Evolutionary conservation across 2,329 filamentous ascomycete species (phyloP).

Genomic region (Alternaria novae-zelandiae): DNA sequence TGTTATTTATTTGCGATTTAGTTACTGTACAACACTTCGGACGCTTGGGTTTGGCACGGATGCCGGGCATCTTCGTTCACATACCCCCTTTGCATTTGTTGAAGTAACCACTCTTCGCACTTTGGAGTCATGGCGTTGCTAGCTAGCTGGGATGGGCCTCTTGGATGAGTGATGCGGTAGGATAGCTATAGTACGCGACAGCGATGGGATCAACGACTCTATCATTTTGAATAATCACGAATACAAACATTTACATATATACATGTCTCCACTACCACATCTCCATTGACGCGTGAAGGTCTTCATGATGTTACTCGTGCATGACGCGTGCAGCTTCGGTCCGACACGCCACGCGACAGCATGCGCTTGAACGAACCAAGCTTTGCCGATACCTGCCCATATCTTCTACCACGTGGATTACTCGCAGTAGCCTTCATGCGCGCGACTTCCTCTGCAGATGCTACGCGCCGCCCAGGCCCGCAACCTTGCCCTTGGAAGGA

Average conservation of each 20-base stretch:
- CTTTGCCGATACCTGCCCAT: background rate
- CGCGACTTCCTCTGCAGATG: background rate
- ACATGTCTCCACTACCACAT: background rate
- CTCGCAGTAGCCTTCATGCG: background rate
- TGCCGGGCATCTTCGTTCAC: conserved; percentile 33
- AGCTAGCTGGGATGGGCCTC: conserved; percentile 4
- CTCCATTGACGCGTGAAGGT: background rate
- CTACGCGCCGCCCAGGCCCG: background rate
- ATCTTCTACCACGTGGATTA: background rate
- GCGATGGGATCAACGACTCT: conserved; percentile 19
- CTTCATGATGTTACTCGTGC: background rate
- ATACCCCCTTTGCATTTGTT: conserved; percentile 40
- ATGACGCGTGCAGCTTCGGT: background rate
- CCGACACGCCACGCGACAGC: background rate
- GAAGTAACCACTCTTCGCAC: conserved; percentile 37
- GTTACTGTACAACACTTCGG: conserved; percentile 32
- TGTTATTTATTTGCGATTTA: conserved; percentile 26
- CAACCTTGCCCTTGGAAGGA: background rate
- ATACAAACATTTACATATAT: conserved; percentile 12
- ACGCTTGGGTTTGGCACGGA: conserved; percentile 19
- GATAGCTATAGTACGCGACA: conserved; percentile 9
- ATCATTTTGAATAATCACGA: conserved; percentile 24
- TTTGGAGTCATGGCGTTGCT: conserved; percentile 24
- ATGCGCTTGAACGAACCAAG: background rate
- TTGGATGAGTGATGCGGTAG: conserved; percentile 19